Percentiles rank a stretch among this genome's conserved stretches.
phyloP scores from a whole-genome alignment of 208 protist genomes.

The Acanthamoeba pearcei region DNA sequence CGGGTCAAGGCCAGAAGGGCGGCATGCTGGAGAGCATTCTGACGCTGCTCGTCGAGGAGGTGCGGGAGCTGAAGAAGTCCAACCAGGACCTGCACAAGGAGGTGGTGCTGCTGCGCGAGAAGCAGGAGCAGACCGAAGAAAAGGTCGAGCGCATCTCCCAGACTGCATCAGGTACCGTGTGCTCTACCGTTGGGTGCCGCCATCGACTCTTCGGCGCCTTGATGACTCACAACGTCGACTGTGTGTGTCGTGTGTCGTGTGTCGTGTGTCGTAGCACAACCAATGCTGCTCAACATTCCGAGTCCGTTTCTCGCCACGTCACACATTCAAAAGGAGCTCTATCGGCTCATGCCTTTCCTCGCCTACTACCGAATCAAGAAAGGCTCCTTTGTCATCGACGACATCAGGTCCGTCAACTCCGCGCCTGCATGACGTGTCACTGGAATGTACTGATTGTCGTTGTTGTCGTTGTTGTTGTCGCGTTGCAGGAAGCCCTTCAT shows the following conservation, averaged over 20 bases:
- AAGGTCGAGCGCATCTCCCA: slow-evolving; percentile 37
- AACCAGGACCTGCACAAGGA: slow-evolving; percentile 43
- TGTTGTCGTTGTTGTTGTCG: neutral
- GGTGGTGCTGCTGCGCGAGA: slow-evolving; percentile 34
- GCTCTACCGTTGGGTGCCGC: neutral
- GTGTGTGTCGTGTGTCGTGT: neutral
- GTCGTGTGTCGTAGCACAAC: neutral
- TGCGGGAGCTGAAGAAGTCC: slow-evolving; percentile 49
- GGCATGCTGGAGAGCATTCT: slow-evolving; percentile 62
- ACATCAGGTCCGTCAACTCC: neutral
- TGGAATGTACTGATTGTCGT: too few species aligned
- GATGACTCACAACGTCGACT: too few species aligned
- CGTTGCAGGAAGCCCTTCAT: slow-evolving; percentile 54
- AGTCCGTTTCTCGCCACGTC: neutral
- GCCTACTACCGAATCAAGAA: slow-evolving; percentile 5
- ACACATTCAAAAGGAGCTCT: neutral
- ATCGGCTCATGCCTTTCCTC: slow-evolving; percentile 25
- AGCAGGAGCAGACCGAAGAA: slow-evolving; percentile 51
- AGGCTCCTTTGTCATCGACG: slow-evolving; percentile 37
- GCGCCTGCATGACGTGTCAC: too few species aligned
- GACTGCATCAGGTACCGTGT: neutral
- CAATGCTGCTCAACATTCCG: neutral
- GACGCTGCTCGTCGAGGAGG: slow-evolving; percentile 50
- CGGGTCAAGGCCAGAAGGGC: neutral
- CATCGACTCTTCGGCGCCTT: neutral